Evolutionary conservation across 2,329 filamentous ascomycete genomes (phyloP).

Genomic region (Myriosclerotinia duriaeana): DNA sequence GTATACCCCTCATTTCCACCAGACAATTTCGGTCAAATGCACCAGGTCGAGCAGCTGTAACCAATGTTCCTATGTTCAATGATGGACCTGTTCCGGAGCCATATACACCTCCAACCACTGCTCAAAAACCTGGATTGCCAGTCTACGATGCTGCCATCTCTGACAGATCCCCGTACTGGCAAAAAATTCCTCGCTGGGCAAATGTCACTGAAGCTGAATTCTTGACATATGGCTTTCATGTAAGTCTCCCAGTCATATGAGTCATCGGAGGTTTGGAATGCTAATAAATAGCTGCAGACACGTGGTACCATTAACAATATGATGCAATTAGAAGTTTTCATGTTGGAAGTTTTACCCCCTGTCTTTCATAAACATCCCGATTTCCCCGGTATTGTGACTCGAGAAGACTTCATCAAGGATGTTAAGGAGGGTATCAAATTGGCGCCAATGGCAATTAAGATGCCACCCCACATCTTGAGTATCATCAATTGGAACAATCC

Average conservation of each 20-base stretch:
- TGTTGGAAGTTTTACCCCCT: conserved; percentile 51
- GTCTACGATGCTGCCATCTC: conserved; percentile 22
- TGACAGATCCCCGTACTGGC: conserved; percentile 48
- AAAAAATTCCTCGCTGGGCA: conserved; percentile 50
- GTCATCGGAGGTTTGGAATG: not conserved
- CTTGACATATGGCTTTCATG: conserved; percentile 55
- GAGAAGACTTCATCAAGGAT: conserved; percentile 55
- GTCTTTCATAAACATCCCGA: conserved; percentile 45
- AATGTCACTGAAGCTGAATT: conserved; percentile 51
- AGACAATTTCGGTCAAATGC: conserved; percentile 23
- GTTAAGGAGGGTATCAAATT: conserved; percentile 52
- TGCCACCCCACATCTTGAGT: conserved; percentile 61
- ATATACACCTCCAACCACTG: conserved; percentile 6
- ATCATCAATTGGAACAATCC: conserved; percentile 59
- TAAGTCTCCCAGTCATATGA: conserved; percentile 42
- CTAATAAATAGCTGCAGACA: not conserved
- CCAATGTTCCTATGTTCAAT: conserved; percentile 11
- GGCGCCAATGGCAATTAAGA: conserved; percentile 59
- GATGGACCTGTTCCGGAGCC: conserved; percentile 15
- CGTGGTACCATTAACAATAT: conserved; percentile 13
- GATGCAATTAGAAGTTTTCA: conserved; percentile 47
- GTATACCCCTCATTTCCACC: conserved; percentile 14
- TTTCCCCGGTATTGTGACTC: conserved; percentile 45
- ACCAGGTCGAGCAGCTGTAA: conserved; percentile 20
- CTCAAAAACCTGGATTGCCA: conserved; percentile 11